Percentiles rank a stretch among this genome's conserved stretches.
phyloP scores from a whole-genome alignment of 805 yeast genomes.

The Candida schatavii region DNA sequence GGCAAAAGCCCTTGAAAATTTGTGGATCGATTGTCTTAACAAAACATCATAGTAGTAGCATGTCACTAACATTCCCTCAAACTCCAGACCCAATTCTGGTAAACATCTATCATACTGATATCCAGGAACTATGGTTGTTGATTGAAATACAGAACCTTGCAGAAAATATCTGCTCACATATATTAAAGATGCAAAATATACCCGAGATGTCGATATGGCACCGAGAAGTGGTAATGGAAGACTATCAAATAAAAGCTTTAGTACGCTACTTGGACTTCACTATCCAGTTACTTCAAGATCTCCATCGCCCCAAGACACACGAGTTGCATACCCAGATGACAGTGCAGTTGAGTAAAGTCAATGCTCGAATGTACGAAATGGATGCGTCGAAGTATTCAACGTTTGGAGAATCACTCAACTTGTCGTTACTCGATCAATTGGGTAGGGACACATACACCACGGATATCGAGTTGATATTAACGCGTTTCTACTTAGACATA shows the following conservation, averaged over 20 bases:
- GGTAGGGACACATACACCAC: constrained; percentile 9
- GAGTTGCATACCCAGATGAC: constrained; percentile 3
- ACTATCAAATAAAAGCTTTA: neutral
- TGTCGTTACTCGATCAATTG: constrained; percentile 8
- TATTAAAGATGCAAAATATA: neutral
- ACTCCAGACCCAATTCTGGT: constrained; percentile 4
- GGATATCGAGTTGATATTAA: constrained; percentile 10
- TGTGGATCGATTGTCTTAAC: no score
- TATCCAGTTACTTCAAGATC: constrained; percentile 1
- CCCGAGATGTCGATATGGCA: constrained; percentile 1
- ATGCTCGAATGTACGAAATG: constrained; percentile 17
- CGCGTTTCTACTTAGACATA: constrained; percentile 9
- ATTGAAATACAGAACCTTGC: neutral
- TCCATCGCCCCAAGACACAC: neutral
- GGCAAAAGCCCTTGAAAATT: no score
- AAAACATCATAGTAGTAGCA: neutral
- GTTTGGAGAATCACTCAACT: constrained; percentile 18
- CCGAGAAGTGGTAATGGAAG: neutral
- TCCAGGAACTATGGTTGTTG: neutral
- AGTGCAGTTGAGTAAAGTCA: constrained; percentile 12
- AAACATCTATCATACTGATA: neutral
- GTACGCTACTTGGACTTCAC: constrained; percentile 3
- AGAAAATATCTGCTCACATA: neutral
- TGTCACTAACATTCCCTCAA: neutral
- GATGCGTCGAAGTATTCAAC: constrained; percentile 10